These are phyloP conservation scores for Limnanthes douglasii DNA, from an alignment of 345 rosid species.

Conservation along the genomic window DNA sequence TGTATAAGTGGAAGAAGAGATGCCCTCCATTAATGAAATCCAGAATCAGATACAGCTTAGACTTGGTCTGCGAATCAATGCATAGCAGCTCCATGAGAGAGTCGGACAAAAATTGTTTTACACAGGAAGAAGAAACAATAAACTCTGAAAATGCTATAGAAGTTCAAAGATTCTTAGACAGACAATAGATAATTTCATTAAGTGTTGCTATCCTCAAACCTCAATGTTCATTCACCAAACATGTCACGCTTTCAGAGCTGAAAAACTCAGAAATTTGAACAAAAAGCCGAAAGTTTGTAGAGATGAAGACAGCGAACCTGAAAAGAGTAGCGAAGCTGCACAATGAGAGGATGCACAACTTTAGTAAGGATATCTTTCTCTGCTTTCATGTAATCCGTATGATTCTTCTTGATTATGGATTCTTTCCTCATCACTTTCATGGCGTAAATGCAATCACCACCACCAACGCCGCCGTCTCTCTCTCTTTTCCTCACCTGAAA, in stretches of 20 bases:
- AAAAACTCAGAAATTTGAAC: too few species aligned
- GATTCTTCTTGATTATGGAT: conserved; percentile 49
- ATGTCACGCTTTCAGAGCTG: too few species aligned
- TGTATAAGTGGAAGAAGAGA: conserved; percentile 59
- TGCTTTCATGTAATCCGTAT: conserved; percentile 66
- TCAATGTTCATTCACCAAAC: too few species aligned
- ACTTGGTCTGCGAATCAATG: conserved; percentile 34
- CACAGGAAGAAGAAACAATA: background rate
- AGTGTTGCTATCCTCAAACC: too few species aligned
- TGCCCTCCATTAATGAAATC: conserved; percentile 71
- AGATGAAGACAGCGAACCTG: too few species aligned
- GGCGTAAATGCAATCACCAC: conserved; percentile 46
- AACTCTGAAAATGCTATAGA: too few species aligned
- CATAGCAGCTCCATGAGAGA: background rate
- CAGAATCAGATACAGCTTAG: conserved; percentile 59
- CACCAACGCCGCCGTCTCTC: conserved; percentile 1
- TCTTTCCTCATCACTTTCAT: conserved; percentile 76
- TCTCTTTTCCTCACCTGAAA: conserved; percentile 39
- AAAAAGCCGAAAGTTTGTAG: too few species aligned
- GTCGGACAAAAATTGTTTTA: too few species aligned
- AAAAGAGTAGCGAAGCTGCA: conserved; percentile 62
- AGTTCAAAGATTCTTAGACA: too few species aligned
- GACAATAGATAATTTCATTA: too few species aligned
- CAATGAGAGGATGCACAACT: conserved; percentile 54
- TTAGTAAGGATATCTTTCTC: conserved; percentile 65